Percentiles rank a stretch among this genome's conserved stretches.
phyloP scores from a whole-genome alignment of 768 basidiomycete species.

The Terana coerulea region DNA sequence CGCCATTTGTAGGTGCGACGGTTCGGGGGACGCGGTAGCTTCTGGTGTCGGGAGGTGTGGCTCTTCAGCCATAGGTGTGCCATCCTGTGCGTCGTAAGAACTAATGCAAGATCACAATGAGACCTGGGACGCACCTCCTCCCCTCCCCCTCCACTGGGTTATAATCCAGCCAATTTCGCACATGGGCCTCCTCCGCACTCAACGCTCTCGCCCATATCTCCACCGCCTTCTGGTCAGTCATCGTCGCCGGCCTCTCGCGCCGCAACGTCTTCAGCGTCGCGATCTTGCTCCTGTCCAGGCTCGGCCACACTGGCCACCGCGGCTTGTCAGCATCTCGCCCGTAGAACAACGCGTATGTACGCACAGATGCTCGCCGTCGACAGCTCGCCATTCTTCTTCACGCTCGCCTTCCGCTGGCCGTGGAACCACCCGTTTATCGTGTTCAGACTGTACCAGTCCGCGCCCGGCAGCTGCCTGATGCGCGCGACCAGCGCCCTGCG shows the following conservation, averaged over 20 bases:
- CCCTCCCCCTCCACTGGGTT: neutral
- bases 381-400: neutral
- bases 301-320: constrained; percentile 2
- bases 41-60: constrained; percentile 14
- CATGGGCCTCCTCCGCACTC: neutral
- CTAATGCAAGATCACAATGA: neutral
- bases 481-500: neutral
- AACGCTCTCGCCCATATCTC: neutral
- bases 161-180: neutral
- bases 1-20: neutral
- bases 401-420: neutral
- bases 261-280: neutral
- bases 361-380: constrained; percentile 3
- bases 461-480: neutral
- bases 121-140: neutral
- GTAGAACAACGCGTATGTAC: neutral
- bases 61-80: too few relatives aligned
- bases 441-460: neutral
- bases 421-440: neutral
- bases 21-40: constrained; percentile 14
- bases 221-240: neutral
- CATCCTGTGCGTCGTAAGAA: too few relatives aligned
- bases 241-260: neutral
- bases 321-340: neutral
- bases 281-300: neutral